phyloP scores from a whole-genome alignment of 2,329 filamentous ascomycete genomes.

The Tolypocladium album region DNA sequence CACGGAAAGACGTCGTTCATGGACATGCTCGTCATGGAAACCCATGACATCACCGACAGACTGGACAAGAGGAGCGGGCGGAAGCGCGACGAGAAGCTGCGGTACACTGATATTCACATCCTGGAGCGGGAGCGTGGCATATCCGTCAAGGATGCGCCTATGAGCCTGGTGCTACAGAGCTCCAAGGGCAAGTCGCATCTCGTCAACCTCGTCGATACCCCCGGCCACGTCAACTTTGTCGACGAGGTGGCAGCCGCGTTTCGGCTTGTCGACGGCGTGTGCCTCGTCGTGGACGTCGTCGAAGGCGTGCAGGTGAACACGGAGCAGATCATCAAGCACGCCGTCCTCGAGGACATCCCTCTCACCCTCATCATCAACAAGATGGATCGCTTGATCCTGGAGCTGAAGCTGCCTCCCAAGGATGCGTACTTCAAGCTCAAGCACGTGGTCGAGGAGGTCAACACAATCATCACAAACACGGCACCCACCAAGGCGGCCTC shows the following conservation, averaged over 20 bases:
- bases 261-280: conserved; percentile 81
- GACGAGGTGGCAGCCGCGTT: conserved; percentile 89
- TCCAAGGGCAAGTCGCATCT: conserved; percentile 92
- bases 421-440: conserved; percentile 99
- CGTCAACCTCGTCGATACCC: conserved; percentile 90
- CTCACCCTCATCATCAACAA: conserved; percentile 92
- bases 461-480: conserved; percentile 84
- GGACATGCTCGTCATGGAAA: conserved; percentile 96
- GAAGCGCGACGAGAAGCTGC: conserved; percentile 76
- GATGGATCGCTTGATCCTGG: conserved; percentile 88
- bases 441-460: conserved; percentile 97
- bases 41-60: conserved; percentile 73
- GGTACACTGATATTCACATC: conserved; percentile 89
- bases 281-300: conserved; percentile 88
- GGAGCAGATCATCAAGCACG: conserved; percentile 94
- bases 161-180: conserved; percentile 82
- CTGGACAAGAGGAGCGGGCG: conserved; percentile 73
- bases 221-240: conserved; percentile 96
- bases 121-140: conserved; percentile 82
- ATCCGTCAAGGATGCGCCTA: conserved; percentile 86
- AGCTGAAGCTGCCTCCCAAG: conserved; percentile 84
- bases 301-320: conserved; percentile 99
- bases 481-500: conserved; percentile 71
- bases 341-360: conserved; percentile 79
- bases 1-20: conserved; percentile 97